Evolutionary conservation across 306 rosid species (phyloP).

Genomic region (Acacia confusa): DNA sequence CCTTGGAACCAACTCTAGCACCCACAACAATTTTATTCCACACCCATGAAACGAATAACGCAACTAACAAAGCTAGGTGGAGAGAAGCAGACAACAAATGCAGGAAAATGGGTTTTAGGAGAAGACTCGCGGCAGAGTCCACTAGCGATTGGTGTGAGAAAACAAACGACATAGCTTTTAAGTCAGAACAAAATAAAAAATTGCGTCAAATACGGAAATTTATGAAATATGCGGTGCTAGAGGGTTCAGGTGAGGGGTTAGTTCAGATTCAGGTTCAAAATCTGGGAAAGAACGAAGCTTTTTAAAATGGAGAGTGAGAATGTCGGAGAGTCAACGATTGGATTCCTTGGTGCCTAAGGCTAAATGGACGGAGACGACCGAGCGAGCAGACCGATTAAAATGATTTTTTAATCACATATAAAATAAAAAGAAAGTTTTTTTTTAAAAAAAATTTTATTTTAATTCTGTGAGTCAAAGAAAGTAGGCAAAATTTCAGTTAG

Average conservation of each 20-base stretch:
- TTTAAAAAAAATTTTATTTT: no score
- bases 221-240: not conserved
- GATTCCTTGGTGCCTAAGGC: not conserved
- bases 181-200: not conserved
- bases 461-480: no score
- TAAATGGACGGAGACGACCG: not conserved
- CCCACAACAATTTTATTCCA: conserved; percentile 11
- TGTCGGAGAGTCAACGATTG: not conserved
- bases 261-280: not conserved
- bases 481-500: no score
- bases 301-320: not conserved
- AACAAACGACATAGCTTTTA: conserved; percentile 15
- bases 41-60: conserved; percentile 28
- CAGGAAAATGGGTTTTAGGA: conserved; percentile 40
- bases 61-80: conserved; percentile 34
- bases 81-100: conserved; percentile 30
- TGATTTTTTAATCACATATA: not conserved
- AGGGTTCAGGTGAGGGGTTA: not conserved
- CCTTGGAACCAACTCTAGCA: conserved; percentile 22
- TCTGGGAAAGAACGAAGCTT: not conserved
- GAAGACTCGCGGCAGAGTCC: conserved; percentile 19
- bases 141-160: not conserved
- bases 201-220: not conserved
- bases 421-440: no score
- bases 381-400: not conserved